These are phyloP conservation scores for Chlorella vulgaris DNA, from an alignment of 139 green algal species.

Conservation along the genomic window DNA sequence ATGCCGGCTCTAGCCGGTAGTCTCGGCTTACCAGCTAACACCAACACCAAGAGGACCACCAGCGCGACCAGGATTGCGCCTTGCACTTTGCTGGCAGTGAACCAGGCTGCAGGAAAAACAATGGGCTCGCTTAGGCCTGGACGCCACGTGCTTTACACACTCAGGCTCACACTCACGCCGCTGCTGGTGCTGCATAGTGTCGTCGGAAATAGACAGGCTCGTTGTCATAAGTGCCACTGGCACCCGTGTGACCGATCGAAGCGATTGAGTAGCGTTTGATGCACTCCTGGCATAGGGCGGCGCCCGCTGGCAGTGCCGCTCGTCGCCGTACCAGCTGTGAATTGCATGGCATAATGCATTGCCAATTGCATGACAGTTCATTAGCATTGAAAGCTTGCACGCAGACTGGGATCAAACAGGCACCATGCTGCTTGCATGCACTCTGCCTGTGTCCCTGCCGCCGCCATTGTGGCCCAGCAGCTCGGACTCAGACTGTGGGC, in stretches of 20 bases:
- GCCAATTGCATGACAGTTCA: no score
- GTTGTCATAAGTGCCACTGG: not conserved
- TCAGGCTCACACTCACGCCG: not conserved
- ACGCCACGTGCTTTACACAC: no score
- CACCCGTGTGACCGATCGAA: not conserved
- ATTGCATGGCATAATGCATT: no score
- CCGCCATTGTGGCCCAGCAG: not conserved
- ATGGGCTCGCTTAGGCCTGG: no score
- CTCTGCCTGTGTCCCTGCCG: no score
- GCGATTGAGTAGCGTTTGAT: not conserved
- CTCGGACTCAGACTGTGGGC: not conserved
- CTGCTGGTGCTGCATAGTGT: not conserved
- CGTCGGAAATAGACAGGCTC: not conserved
- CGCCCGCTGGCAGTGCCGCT: no score
- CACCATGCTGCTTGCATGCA: no score
- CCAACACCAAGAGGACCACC: not conserved
- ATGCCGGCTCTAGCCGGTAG: not conserved
- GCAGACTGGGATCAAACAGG: no score
- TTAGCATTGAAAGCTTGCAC: no score
- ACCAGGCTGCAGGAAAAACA: not conserved
- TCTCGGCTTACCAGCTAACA: not conserved
- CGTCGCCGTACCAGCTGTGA: no score
- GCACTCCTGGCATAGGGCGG: no score
- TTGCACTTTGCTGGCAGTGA: constrained; percentile 1
- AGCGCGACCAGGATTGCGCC: not conserved